These are phyloP conservation scores for Wickerhamomyces kurtzmanii DNA, from an alignment of 805 yeast species.

Conservation along the genomic window DNA sequence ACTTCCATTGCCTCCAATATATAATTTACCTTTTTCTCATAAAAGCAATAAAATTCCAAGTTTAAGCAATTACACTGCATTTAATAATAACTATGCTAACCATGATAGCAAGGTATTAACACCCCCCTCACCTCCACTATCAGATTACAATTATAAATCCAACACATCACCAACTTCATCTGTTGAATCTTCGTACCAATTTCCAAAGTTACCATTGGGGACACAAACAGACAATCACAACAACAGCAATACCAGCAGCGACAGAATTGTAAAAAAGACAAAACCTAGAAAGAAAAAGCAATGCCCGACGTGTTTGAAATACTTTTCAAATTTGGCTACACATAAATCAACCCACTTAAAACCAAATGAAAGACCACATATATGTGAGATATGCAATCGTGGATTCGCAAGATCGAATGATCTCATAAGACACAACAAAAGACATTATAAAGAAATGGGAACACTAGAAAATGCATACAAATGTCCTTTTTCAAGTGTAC, in stretches of 20 bases:
- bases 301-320: conserved; percentile 60
- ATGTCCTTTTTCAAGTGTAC: conserved; percentile 57
- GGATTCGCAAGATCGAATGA: conserved; percentile 89
- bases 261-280: conserved; percentile 13
- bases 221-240: not conserved
- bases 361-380: conserved; percentile 65
- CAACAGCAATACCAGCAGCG: conserved; percentile 1
- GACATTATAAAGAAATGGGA: conserved; percentile 75
- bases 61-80: too few species aligned
- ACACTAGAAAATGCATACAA: conserved; percentile 58
- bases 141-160: conserved; percentile 4
- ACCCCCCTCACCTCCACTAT: not conserved
- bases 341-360: conserved; percentile 73
- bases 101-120: too few species aligned
- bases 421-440: conserved; percentile 72
- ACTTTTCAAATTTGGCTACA: conserved; percentile 73
- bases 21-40: too few species aligned
- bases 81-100: too few species aligned
- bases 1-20: too few species aligned
- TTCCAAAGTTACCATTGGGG: conserved; percentile 5
- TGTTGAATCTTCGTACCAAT: conserved; percentile 2
- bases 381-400: conserved; percentile 68
- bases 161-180: conserved; percentile 4
- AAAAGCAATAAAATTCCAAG: too few species aligned
- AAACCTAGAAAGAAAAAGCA: conserved; percentile 55